These are phyloP conservation scores for Leishmania gerbilli DNA, from an alignment of 208 protist species.

Conservation along the genomic window DNA sequence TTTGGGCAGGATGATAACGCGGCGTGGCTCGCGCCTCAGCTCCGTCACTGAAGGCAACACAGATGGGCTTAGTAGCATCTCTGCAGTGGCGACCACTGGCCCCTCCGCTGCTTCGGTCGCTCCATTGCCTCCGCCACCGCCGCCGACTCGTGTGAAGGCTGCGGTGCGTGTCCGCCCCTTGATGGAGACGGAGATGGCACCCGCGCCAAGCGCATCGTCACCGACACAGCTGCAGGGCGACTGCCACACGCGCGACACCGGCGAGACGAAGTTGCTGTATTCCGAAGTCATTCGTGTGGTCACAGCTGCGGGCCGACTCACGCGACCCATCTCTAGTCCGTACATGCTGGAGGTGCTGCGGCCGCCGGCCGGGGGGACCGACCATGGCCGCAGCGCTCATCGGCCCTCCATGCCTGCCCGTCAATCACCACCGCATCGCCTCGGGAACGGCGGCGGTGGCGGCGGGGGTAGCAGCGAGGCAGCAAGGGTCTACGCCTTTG, in stretches of 20 bases:
- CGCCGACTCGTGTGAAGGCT: slow-evolving; percentile 11
- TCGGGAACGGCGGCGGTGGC: neutral
- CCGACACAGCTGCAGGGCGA: neutral
- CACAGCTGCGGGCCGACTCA: slow-evolving; percentile 22
- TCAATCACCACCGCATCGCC: neutral
- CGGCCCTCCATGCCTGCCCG: neutral
- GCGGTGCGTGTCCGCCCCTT: slow-evolving; percentile 33
- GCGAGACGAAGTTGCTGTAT: neutral
- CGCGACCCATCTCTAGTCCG: slow-evolving; percentile 9
- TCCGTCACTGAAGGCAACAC: neutral
- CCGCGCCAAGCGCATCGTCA: neutral
- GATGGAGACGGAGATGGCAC: slow-evolving; percentile 7
- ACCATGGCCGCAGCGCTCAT: neutral
- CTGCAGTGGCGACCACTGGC: neutral
- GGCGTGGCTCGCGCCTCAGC: neutral
- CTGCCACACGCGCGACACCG: neutral
- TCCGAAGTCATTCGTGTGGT: slow-evolving; percentile 29
- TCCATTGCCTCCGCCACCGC: neutral
- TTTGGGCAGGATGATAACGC: neutral
- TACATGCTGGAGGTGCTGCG: slow-evolving; percentile 35
- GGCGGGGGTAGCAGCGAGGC: neutral
- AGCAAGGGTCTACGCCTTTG: slow-evolving; percentile 54
- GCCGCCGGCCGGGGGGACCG: neutral
- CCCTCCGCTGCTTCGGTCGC: neutral
- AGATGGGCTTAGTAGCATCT: neutral